Base-by-base conservation (phyloP, 805 yeast genomes). In the Cyberlindnera euphorbiae region DNA sequence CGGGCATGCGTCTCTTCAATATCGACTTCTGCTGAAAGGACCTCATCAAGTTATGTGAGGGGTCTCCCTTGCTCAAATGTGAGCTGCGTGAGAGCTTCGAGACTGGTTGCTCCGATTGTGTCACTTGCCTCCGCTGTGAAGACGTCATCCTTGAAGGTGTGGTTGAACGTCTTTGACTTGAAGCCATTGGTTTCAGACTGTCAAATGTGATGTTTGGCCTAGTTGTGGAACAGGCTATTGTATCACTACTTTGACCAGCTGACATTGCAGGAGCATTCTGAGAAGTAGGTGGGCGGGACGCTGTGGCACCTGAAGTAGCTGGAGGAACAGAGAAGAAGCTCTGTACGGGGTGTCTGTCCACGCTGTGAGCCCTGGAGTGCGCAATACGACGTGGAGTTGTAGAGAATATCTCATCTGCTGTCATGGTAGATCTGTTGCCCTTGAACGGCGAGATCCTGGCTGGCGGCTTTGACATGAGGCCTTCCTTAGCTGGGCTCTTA, bases 371-470 rank as follows among this genome's bases (percentile, higher is more conserved):
- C 47, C 51, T 28, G 16, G 42, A 33, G 12, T 13, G 27, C 8
- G 34, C 30, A 17, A 59, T 28, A 31, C 64, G 47, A 21, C 46
- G 51, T 6, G 66, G 66, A 0, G 64, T 60, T 4, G 47, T 34
- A 7, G 54, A 50, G 22, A 45, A 49, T 7, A 50, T 44, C 32
- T 46, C 46, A 4, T 28, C 28, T 0, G 45, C 32, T 1, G 49
- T 28, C 44, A 41, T 32, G 4, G 11, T 25, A 9, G 50, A 16
- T 29, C 26, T 41, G n/a, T 36, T 15, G 0, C 54, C 54, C 26
- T 51, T 54, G 44, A 49, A 43, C 2, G 59, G 57, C 2, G 57
- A 51, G 1, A 53, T 15, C 25, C 58, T 40, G 4, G 30, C 45
- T 15, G 58, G 53, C 26, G 56, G 50, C 23, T 45, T 46, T 17